phyloP scores from a whole-genome alignment of 78 protist genomes.

The Capsaspora owczarzaki region DNA sequence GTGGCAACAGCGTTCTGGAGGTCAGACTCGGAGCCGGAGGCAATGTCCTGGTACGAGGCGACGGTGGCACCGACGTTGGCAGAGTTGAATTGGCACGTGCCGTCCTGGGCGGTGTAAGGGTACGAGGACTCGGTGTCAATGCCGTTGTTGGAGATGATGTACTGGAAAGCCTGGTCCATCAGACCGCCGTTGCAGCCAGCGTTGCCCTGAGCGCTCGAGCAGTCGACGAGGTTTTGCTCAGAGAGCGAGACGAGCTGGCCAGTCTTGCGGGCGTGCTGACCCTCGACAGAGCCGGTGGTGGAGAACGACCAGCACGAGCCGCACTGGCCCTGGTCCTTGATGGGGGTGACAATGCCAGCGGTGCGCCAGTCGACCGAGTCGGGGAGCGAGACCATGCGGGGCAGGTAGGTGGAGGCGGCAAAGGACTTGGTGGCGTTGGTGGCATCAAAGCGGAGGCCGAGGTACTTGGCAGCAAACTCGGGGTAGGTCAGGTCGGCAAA shows the following conservation, averaged over 20 bases:
- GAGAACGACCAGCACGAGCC: slow-evolving; percentile 50
- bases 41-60: slow-evolving; percentile 31
- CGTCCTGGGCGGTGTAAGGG: slow-evolving; percentile 65
- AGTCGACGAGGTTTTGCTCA: slow-evolving; percentile 20
- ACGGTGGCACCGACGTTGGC: slow-evolving; percentile 36
- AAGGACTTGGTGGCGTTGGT: no score
- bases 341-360: slow-evolving; percentile 37
- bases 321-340: slow-evolving; percentile 57
- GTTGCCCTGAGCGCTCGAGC: neutral
- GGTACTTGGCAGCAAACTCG: neutral
- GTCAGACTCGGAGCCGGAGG: slow-evolving; percentile 29
- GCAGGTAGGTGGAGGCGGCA: neutral
- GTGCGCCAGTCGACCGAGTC: slow-evolving; percentile 28
- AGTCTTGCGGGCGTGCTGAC: slow-evolving; percentile 11
- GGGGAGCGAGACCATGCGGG: slow-evolving; percentile 2
- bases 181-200: neutral
- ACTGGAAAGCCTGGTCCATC: neutral
- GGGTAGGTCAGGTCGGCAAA: neutral
- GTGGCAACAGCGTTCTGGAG: slow-evolving; percentile 42
- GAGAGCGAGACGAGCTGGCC: slow-evolving; percentile 25
- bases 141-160: neutral
- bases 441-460: no score
- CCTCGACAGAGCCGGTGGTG: slow-evolving; percentile 19
- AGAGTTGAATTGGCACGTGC: slow-evolving; percentile 25
- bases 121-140: slow-evolving; percentile 46